Base-by-base conservation (phyloP, 1,139 yeast species). In the Saccharomyces hybrid region DNA sequence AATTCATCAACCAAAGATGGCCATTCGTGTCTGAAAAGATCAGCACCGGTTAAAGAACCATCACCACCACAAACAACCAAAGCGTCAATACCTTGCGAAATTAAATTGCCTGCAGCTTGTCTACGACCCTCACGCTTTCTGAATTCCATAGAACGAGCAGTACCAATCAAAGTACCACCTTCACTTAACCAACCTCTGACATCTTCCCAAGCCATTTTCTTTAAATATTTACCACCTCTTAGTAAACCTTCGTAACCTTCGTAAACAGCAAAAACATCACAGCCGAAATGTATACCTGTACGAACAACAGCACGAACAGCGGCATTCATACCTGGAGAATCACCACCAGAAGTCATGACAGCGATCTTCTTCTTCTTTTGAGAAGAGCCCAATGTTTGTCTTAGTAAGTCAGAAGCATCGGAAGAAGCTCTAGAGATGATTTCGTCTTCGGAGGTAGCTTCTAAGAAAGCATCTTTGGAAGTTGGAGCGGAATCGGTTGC, bases 311-410 rank as follows among this genome's bases (percentile, higher is more conserved):
- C 91, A 61, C 93, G 76, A 8, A 86, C 93, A 28, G 83, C 85
- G 5, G 93, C 88, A 66, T 84, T 84, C 95, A 86, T 86, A 63
- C 95, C 95, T 20, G 88, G 93, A 49, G 93, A 85, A 68, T 86
- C 95, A 65, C 95, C 95, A 59, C 95, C 95, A 0, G 91, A 84
- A 2, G 95, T 86, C 93, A 86, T 86, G 25, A 86, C 88, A 1
- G 88, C 95, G 56, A 86, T 84, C 67, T 84, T 85, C 71, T 76
- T 76, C 64, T 63, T 71, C 56, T 62, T 66, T 11, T 50, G 55
- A 14, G 59, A 56, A 32, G 67, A 49, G 11, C 53, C 54, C 49
- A 65, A 51, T 29, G 65, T 51, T 49, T 63, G 53, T 51, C 57
- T 63, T 55, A 63, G 56, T 29, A 52, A 51, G 34, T 57, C 52